Evolutionary conservation across 495 filamentous ascomycete genomes (phyloP), one percentile per base, ranked within the genome.

Genomic region (Immersiella caudata): DNA sequence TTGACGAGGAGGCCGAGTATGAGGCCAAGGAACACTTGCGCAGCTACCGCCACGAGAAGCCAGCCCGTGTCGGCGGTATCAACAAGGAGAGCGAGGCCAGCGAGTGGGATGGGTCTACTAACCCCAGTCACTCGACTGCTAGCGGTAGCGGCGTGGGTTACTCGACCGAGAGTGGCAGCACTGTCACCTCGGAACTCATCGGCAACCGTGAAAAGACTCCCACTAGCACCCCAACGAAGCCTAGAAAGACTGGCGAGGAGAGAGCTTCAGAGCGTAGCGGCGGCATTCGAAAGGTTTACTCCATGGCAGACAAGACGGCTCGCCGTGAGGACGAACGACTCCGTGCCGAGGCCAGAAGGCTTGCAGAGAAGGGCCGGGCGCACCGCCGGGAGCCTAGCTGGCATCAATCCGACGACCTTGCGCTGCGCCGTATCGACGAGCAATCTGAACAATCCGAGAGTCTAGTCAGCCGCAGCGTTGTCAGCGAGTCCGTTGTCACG

Each of bases 31-130:
- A 79, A 62, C 75, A 82, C 9, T 76, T 87, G 33, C 87, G 90
- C 49, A 86, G 87, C 1, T 97, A 97, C 80, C 89, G 92, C 8
- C 84, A 91, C 73, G 93, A 97, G 78, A 92, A 90, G 72, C 80
- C 93, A 5, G 93, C 93, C 1, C 84, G 89, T 35, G 91, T 97
- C 21, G 93, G 93, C 49, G 93, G 93, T 20, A 79, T 97, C 71
- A 97, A 97, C 76, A 86, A 88, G 56, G 81, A 90, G 68, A 78
- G 86, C 52, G 93, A 97, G 62, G 91, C 87, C 58, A 90, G 86
- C 65, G 85, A 88, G 70, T 89, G 88, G 79, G 91, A 90, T 73
- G 85, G 84, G 52, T 83, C 79, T 6, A 88, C 79, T 71, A 85
- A 78, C 81, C 88, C 78, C 18, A 79, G 76, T 64, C 76, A 72